phyloP scores from a whole-genome alignment of 805 yeast genomes.

The Suhomyces pyralidae region DNA sequence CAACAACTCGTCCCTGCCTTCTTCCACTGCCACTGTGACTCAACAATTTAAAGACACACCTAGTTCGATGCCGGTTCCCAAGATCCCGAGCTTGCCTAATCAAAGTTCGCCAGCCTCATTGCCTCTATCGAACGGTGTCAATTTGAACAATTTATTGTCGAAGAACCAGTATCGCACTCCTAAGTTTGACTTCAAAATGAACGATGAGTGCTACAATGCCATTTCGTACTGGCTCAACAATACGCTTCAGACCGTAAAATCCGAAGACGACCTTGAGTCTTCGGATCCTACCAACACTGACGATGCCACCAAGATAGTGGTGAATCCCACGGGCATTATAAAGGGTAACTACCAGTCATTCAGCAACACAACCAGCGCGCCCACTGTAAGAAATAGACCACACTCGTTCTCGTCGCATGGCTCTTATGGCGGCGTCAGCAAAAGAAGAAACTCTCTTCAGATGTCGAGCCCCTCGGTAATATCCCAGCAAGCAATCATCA shows the following conservation, averaged over 20 bases:
- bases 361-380: background rate
- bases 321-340: conserved; percentile 30
- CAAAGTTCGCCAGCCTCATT: conserved; percentile 1
- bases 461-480: conserved; percentile 1
- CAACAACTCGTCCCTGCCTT: background rate
- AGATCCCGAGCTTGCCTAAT: conserved; percentile 8
- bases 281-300: background rate
- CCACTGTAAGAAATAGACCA: background rate
- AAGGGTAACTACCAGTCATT: conserved; percentile 12
- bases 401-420: conserved; percentile 3
- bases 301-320: conserved; percentile 9
- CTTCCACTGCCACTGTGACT: background rate
- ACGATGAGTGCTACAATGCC: conserved; percentile 40
- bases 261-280: conserved; percentile 6
- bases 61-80: background rate
- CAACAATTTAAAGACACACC: background rate
- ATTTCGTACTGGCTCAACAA: conserved; percentile 34
- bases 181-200: conserved; percentile 23
- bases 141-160: background rate
- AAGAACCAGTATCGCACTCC: conserved; percentile 5
- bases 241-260: conserved; percentile 15
- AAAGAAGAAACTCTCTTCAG: conserved; percentile 6
- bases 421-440: background rate
- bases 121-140: background rate
- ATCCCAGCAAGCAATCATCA: background rate